Percentiles rank a stretch among this genome's conserved stretches.
These are phyloP conservation scores for Trametes villosa DNA, from an alignment of 768 basidiomycete genomes.

Conservation along the genomic window DNA sequence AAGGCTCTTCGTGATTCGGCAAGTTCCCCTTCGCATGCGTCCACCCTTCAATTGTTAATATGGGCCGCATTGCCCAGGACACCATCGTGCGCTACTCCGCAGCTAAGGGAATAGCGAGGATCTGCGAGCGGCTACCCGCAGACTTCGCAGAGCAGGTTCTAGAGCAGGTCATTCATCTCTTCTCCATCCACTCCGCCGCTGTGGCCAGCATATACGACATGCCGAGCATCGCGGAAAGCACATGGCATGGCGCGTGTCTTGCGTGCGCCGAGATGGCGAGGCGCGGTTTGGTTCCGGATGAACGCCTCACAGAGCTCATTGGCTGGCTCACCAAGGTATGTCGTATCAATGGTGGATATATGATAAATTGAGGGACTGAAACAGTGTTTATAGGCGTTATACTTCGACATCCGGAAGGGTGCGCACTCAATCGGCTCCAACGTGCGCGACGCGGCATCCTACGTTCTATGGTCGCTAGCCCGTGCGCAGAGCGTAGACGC, in stretches of 20 bases:
- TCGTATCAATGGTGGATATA: neutral
- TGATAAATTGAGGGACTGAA: too few species aligned
- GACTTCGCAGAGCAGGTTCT: constrained; percentile 83
- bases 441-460: constrained; percentile 93
- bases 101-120: constrained; percentile 88
- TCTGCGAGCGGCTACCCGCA: constrained; percentile 77
- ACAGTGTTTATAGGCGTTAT: constrained; percentile 88
- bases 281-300: constrained; percentile 66
- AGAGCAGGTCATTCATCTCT: constrained; percentile 76
- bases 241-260: constrained; percentile 95
- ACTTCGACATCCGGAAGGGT: constrained; percentile 90
- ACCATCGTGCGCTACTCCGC: constrained; percentile 94
- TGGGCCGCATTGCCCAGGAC: constrained; percentile 55
- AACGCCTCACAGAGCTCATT: constrained; percentile 64
- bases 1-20: constrained; percentile 82
- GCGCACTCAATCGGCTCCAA: constrained; percentile 93
- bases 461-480: constrained; percentile 94
- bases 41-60: neutral
- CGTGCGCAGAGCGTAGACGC: constrained; percentile 67
- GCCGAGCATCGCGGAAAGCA: constrained; percentile 77
- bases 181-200: constrained; percentile 70
- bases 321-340: constrained; percentile 81
- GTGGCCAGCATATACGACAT: constrained; percentile 71
- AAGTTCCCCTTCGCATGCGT: constrained; percentile 4
- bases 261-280: constrained; percentile 93